Evolutionary conservation across 768 basidiomycete species (phyloP).

Genomic region (Termitomyces eurrhizus): DNA sequence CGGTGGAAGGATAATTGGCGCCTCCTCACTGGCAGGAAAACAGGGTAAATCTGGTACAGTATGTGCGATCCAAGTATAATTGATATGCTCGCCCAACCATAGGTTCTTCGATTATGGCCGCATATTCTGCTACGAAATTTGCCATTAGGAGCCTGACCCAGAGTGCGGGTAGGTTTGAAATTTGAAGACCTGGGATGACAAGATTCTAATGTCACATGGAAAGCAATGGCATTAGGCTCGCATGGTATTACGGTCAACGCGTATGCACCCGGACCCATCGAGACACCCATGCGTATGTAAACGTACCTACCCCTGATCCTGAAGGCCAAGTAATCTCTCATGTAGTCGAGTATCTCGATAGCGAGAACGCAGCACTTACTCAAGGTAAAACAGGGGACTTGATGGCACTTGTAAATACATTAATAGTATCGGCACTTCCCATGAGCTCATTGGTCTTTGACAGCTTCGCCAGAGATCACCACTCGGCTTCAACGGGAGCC

Average conservation of each 20-base stretch:
- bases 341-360: conserved; percentile 5
- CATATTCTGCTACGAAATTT: conserved; percentile 35
- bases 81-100: background rate
- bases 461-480: conserved; percentile 9
- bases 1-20: conserved; percentile 55
- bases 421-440: no score
- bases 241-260: conserved; percentile 40
- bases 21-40: conserved; percentile 28
- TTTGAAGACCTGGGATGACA: no score
- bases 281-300: conserved; percentile 15
- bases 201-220: background rate
- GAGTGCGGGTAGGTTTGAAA: conserved; percentile 26
- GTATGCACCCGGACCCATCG: conserved; percentile 31
- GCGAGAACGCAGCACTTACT: background rate
- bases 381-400: conserved; percentile 7
- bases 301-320: background rate
- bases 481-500: conserved; percentile 13
- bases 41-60: conserved; percentile 16
- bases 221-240: conserved; percentile 35
- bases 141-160: conserved; percentile 38
- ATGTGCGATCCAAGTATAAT: background rate
- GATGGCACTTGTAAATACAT: background rate
- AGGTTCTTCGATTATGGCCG: conserved; percentile 6
- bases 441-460: background rate
- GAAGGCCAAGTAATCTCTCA: background rate